These are phyloP conservation scores for Candida takata DNA, from an alignment of 805 yeast genomes.

Conservation along the genomic window DNA sequence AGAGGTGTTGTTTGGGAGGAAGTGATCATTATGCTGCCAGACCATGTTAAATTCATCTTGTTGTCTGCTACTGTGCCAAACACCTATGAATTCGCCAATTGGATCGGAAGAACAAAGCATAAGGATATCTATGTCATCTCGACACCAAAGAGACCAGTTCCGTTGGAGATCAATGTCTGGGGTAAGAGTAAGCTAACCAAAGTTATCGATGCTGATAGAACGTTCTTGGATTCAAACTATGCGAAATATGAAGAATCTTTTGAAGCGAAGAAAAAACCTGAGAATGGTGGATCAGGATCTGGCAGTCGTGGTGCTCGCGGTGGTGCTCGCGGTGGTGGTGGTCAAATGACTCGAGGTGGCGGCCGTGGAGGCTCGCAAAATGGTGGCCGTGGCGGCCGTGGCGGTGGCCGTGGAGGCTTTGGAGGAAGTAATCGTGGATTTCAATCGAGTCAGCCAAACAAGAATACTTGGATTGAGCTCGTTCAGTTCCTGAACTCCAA, in stretches of 20 bases:
- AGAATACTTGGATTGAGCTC: slow-evolving; percentile 68
- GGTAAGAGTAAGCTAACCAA: slow-evolving; percentile 69
- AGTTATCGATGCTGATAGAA: slow-evolving; percentile 66
- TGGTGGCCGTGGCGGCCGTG: slow-evolving; percentile 27
- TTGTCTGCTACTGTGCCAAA: slow-evolving; percentile 98
- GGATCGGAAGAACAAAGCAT: slow-evolving; percentile 97
- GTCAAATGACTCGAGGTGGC: slow-evolving; percentile 18
- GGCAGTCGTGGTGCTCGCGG: slow-evolving; percentile 30
- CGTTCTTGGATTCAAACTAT: slow-evolving; percentile 60
- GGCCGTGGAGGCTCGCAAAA: slow-evolving; percentile 38
- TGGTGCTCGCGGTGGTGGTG: slow-evolving; percentile 38
- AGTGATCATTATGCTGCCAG: slow-evolving; percentile 95
- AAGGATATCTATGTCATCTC: slow-evolving; percentile 95
- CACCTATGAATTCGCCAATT: slow-evolving; percentile 93
- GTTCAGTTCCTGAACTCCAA: slow-evolving; percentile 63
- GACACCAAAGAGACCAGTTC: slow-evolving; percentile 95
- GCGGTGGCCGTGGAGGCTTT: slow-evolving; percentile 22
- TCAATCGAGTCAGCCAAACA: slow-evolving; percentile 46
- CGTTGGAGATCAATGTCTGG: slow-evolving; percentile 81
- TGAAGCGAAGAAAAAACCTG: slow-evolving; percentile 33
- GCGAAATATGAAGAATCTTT: slow-evolving; percentile 49
- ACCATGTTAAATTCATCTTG: slow-evolving; percentile 85
- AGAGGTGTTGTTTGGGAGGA: slow-evolving; percentile 99
- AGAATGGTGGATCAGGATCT: slow-evolving; percentile 37
- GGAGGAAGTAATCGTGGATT: slow-evolving; percentile 27